Base-by-base conservation (phyloP, 768 basidiomycete species). In the Mycena epipterygia region DNA sequence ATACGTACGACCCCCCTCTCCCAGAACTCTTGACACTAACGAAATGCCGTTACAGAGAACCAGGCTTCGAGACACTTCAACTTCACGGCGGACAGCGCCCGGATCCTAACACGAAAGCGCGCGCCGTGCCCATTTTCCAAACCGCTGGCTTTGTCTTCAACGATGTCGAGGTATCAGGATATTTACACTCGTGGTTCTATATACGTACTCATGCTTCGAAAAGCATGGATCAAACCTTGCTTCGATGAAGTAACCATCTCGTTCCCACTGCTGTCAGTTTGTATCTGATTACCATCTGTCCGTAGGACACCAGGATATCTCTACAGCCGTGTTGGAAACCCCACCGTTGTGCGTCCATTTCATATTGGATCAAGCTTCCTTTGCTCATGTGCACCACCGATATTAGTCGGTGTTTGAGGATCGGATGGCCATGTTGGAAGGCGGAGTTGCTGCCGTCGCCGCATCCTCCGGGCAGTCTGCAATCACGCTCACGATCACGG, bases 51-150 rank as follows among this genome's bases (percentile, higher is more conserved):
- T n/a, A 25, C 61, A 74, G 73, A 41, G 33, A 68, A 3, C 85
- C 85, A 42, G 85, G 86, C 64, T 88, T 88, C 60, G 87, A 89
- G 70, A 89, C 88, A 0, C 79, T 89, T 9, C 88, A 88, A 74
- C 79, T 89, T 1, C 89, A 89, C 68, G 88, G 85, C 5, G 88
- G 89, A 0, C 86, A 89, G 58, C 80, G 76, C 14, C 76, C 79
- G 3, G 86, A 87, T 69, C 75, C 81, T 0, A 68, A 81, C 5
- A 85, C 85, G 0, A 83, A 82, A 27, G 85, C 89, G 7, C 82
- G 89, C 3, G 89, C 88, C 1, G 84, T 84, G 3, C 89, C 89
- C 0, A 89, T 89, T 59, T 89, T 87, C 62, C 81, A 85, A 5
- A 72, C 83, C 16, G 83, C 86, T 7, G 83, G 84, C 59, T 88